A percentile compares a stretch with the other conserved stretches of the same genome.
phyloP scores from a whole-genome alignment of 2,329 filamentous ascomycete species.

The Hirsutella minnesotensis region DNA sequence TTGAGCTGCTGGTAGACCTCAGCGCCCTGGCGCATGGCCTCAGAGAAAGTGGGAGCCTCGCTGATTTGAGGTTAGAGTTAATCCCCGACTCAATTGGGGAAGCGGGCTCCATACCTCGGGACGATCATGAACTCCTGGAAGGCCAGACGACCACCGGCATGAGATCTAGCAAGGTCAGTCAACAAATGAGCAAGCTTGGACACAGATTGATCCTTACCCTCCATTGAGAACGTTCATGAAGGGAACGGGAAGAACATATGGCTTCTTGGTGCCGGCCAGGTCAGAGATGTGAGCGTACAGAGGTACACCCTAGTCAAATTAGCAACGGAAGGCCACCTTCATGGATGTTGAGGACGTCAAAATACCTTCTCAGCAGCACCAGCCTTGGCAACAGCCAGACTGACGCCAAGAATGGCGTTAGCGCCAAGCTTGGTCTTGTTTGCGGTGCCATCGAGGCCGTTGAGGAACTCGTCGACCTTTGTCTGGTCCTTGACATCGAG shows the following conservation, averaged over 20 bases:
- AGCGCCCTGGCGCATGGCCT: conserved; percentile 90
- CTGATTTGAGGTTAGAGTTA: conserved; percentile 25
- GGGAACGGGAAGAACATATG: conserved; percentile 78
- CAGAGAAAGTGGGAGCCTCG: conserved; percentile 78
- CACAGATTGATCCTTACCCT: conserved; percentile 26
- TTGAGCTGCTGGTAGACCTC: conserved; percentile 99
- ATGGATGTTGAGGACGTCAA: neutral
- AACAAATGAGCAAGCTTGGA: neutral
- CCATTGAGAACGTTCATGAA: conserved; percentile 94
- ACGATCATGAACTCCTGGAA: conserved; percentile 98
- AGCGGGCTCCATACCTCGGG: conserved; percentile 44
- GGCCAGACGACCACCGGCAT: conserved; percentile 89
- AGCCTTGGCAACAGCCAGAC: conserved; percentile 75
- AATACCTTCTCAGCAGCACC: conserved; percentile 75
- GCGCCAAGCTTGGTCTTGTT: conserved; percentile 85
- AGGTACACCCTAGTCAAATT: conserved; percentile 49
- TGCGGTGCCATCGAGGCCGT: conserved; percentile 69
- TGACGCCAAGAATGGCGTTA: conserved; percentile 81
- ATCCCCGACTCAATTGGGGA: neutral
- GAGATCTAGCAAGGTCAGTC: conserved; percentile 47
- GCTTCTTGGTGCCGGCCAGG: conserved; percentile 82
- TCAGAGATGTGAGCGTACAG: conserved; percentile 83
- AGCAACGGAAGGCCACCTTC: neutral
- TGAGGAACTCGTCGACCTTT: conserved; percentile 74
- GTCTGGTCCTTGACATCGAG: conserved; percentile 80